phyloP scores from a whole-genome alignment of 108 stramenopile species.

The Nitzschia sp. region DNA sequence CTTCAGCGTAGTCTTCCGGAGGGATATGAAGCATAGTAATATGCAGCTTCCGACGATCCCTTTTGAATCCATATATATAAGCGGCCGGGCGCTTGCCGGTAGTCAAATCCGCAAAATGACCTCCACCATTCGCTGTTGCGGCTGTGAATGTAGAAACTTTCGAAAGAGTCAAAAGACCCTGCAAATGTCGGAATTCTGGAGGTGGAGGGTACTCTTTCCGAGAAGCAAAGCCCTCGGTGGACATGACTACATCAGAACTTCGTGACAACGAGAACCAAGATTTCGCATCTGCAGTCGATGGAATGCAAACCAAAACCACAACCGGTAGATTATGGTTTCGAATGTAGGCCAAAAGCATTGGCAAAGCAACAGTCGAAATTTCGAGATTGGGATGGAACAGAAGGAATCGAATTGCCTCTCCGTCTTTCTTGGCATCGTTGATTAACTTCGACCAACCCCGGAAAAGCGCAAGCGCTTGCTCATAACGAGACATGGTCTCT shows the following conservation, averaged over 20 bases:
- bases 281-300: constrained; percentile 27
- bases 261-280: constrained; percentile 23
- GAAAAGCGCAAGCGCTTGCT: constrained; percentile 12
- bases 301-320: constrained; percentile 58
- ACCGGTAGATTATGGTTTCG: constrained; percentile 66
- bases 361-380: constrained; percentile 51
- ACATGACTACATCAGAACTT: constrained; percentile 49
- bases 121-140: constrained; percentile 44
- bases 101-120: constrained; percentile 66
- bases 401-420: constrained; percentile 64
- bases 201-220: constrained; percentile 66
- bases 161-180: constrained; percentile 68
- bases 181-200: constrained; percentile 75
- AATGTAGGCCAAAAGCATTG: constrained; percentile 69
- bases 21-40: constrained; percentile 81
- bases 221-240: constrained; percentile 54
- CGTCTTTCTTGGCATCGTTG: constrained; percentile 14
- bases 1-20: constrained; percentile 67
- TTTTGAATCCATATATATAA: constrained; percentile 72
- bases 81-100: constrained; percentile 63
- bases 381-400: constrained; percentile 54
- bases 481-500: not conserved
- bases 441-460: constrained; percentile 27
- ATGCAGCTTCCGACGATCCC: constrained; percentile 84
- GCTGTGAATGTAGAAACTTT: constrained; percentile 64